phyloP scores from a whole-genome alignment of 352 stramenopile genomes.

The Globisporangium alternatum region DNA sequence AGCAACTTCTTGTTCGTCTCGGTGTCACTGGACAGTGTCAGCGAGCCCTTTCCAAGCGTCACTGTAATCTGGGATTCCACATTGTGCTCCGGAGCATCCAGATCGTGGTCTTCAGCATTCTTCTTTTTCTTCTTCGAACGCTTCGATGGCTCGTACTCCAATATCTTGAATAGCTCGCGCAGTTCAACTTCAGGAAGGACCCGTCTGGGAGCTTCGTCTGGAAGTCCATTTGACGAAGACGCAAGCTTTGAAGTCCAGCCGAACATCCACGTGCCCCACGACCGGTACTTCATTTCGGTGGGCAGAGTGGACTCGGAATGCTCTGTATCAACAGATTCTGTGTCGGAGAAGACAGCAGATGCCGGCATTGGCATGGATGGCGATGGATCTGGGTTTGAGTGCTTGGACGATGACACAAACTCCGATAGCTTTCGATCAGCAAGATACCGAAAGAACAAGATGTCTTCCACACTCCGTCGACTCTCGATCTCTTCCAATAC shows the following conservation, averaged over 20 bases:
- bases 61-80: constrained; percentile 76
- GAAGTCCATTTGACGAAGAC: constrained; percentile 25
- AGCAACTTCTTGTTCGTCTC: constrained; percentile 63
- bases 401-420: constrained; percentile 17
- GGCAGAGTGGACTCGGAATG: constrained; percentile 63
- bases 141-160: constrained; percentile 78
- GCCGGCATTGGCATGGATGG: constrained; percentile 45
- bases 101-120: constrained; percentile 17
- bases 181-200: constrained; percentile 80
- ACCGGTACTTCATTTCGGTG: constrained; percentile 72
- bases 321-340: constrained; percentile 80
- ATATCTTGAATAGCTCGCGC: constrained; percentile 84
- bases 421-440: constrained; percentile 49
- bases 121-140: constrained; percentile 53
- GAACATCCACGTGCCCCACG: constrained; percentile 86
- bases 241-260: constrained; percentile 76
- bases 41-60: constrained; percentile 63
- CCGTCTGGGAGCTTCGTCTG: constrained; percentile 29
- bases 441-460: constrained; percentile 85
- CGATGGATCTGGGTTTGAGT: constrained; percentile 16
- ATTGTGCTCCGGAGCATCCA: constrained; percentile 31
- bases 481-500: constrained; percentile 73
- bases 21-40: constrained; percentile 73
- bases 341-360: constrained; percentile 55
- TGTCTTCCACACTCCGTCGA: constrained; percentile 70